phyloP scores from a whole-genome alignment of 306 rosid species.

The Prunus salicina region DNA sequence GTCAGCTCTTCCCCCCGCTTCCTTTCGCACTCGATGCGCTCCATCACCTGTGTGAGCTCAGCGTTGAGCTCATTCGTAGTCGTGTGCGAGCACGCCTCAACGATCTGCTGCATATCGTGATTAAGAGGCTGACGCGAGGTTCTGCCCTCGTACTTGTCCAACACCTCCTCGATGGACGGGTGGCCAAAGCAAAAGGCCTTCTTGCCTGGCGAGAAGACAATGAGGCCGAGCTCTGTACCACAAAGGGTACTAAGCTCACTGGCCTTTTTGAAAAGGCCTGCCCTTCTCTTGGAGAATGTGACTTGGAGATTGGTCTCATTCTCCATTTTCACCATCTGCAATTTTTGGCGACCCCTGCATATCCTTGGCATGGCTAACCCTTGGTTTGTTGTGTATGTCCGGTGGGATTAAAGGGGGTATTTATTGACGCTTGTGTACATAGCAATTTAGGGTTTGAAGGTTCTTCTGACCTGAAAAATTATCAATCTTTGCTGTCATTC shows the following conservation, averaged over 20 bases:
- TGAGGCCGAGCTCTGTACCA: slow-evolving; percentile 34
- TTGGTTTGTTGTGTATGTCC: not conserved
- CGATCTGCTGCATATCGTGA: slow-evolving; percentile 16
- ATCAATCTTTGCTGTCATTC: not conserved
- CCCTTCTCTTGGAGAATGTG: slow-evolving; percentile 52
- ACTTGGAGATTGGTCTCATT: slow-evolving; percentile 44
- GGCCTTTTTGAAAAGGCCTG: slow-evolving; percentile 56
- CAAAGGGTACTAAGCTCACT: slow-evolving; percentile 44
- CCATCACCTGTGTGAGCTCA: slow-evolving; percentile 8
- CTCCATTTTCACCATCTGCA: slow-evolving; percentile 36
- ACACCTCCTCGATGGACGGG: slow-evolving; percentile 20
- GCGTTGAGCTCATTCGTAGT: slow-evolving; percentile 13
- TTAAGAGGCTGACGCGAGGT: not conserved
- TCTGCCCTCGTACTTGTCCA: not conserved
- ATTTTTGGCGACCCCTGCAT: slow-evolving; percentile 42
- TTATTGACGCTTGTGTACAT: not conserved
- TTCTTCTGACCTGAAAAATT: not conserved
- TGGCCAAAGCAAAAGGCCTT: slow-evolving; percentile 50
- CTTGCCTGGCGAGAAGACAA: slow-evolving; percentile 37
- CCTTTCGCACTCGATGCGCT: slow-evolving; percentile 18
- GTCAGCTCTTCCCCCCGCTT: slow-evolving; percentile 15
- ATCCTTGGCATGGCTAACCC: slow-evolving; percentile 14
- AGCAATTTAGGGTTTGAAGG: not conserved
- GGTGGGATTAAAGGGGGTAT: not conserved
- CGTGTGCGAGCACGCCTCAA: slow-evolving; percentile 14